These are phyloP conservation scores for Inga leiocalycina DNA, from an alignment of 306 rosid species.

Conservation along the genomic window DNA sequence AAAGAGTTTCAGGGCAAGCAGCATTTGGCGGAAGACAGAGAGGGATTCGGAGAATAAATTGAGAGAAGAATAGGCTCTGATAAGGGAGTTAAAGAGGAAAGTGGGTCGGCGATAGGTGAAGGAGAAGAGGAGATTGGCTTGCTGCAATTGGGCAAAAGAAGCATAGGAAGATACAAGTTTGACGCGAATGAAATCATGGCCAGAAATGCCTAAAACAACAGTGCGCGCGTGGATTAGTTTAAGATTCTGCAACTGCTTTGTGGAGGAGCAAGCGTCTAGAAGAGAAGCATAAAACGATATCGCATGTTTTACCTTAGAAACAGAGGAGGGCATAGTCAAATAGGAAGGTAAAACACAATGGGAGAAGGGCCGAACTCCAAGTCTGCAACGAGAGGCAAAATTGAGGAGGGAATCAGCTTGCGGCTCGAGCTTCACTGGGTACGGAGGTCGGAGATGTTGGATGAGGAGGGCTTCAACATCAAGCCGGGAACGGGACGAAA, in stretches of 20 bases:
- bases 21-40: slow-evolving; percentile 52
- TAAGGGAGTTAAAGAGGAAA: slow-evolving; percentile 67
- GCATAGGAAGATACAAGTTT: slow-evolving; percentile 68
- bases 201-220: slow-evolving; percentile 47
- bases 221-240: slow-evolving; percentile 55
- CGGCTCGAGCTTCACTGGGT: neutral
- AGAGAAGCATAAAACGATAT: slow-evolving; percentile 47
- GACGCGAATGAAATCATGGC: slow-evolving; percentile 53
- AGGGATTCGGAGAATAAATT: slow-evolving; percentile 54
- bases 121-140: slow-evolving; percentile 57
- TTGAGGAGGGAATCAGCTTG: neutral
- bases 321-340: neutral
- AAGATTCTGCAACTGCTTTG: slow-evolving; percentile 45
- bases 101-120: slow-evolving; percentile 64
- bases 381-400: neutral
- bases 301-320: neutral
- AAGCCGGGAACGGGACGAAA: neutral
- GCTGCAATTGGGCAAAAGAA: slow-evolving; percentile 52
- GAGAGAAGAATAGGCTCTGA: slow-evolving; percentile 60
- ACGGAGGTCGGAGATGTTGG: neutral
- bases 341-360: neutral
- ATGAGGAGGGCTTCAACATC: neutral
- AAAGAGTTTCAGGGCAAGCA: slow-evolving; percentile 37
- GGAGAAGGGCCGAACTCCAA: neutral
- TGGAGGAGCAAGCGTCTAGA: slow-evolving; percentile 47